These are phyloP conservation scores for Fraxinus nigra DNA, from an alignment of 305 asterid genomes.

Conservation along the genomic window DNA sequence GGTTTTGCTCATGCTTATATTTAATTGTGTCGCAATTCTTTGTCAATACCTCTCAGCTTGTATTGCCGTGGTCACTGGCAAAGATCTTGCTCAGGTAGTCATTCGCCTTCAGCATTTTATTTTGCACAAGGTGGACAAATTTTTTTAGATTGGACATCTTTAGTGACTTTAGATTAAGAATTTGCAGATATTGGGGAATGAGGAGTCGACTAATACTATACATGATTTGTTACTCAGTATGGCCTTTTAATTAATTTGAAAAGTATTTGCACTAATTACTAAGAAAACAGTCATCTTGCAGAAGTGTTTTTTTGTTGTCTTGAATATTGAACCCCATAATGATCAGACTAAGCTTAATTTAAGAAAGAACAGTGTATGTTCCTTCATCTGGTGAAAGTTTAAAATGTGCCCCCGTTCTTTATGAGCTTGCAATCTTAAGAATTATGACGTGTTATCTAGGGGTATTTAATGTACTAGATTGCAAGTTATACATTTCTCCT, in stretches of 20 bases:
- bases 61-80: slow-evolving; percentile 76
- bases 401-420: not conserved
- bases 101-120: slow-evolving; percentile 14
- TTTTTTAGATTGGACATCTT: not conserved
- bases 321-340: slow-evolving; percentile 4
- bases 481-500: not conserved
- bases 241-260: not conserved
- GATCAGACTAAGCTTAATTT: slow-evolving; percentile 5
- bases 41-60: slow-evolving; percentile 89
- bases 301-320: slow-evolving; percentile 3
- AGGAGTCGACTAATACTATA: not conserved
- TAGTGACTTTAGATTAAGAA: not conserved
- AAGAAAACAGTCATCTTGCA: not conserved
- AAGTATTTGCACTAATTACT: slow-evolving; percentile 11
- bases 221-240: not conserved
- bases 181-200: not conserved
- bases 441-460: slow-evolving; percentile 10
- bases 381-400: slow-evolving; percentile 4
- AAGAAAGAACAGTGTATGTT: not conserved
- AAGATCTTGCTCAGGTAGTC: slow-evolving; percentile 80
- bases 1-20: slow-evolving; percentile 49
- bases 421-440: slow-evolving; percentile 11
- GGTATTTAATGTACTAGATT: not conserved
- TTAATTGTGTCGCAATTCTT: slow-evolving; percentile 65
- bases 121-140: slow-evolving; percentile 16